phyloP scores from a whole-genome alignment of 192 early-diverging fungal genomes.

The Gryganskiella cystojenkinii region DNA sequence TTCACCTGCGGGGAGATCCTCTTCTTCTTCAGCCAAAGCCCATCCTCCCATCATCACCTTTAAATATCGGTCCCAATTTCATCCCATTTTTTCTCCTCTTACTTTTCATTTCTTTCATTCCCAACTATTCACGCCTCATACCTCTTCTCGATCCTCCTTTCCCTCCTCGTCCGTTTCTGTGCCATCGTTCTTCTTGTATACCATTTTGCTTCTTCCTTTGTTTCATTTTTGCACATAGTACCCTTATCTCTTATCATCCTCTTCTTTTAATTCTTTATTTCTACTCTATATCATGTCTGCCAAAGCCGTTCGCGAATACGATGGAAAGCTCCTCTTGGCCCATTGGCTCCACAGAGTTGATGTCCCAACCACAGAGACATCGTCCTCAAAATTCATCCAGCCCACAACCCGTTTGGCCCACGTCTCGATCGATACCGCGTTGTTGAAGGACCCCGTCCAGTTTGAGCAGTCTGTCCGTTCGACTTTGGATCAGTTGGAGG shows the following conservation, averaged over 20 bases:
- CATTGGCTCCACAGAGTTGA: conserved; percentile 79
- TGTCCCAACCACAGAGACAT: conserved; percentile 60
- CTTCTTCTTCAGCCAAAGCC: too few species aligned
- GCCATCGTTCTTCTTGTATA: background rate
- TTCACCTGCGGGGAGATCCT: too few species aligned
- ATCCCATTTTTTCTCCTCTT: too few species aligned
- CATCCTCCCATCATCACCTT: too few species aligned
- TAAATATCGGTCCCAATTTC: too few species aligned
- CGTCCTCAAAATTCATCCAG: conserved; percentile 74
- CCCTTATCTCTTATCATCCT: background rate
- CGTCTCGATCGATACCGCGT: conserved; percentile 74
- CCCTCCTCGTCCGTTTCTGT: background rate
- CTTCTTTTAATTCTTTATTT: background rate
- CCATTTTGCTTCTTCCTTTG: background rate
- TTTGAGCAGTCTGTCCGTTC: conserved; percentile 74
- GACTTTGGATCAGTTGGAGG: conserved; percentile 71
- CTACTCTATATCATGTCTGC: conserved; percentile 71
- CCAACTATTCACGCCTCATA: background rate
- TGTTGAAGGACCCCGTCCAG: conserved; percentile 56
- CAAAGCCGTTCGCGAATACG: conserved; percentile 96
- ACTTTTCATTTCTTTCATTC: background rate
- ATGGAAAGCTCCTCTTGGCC: conserved; percentile 96
- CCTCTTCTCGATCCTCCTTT: background rate
- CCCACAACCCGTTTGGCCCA: conserved; percentile 83
- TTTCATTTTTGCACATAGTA: background rate